Base-by-base conservation (phyloP, 1,284 basidiomycete genomes). In the Leccinum ponderosum region DNA sequence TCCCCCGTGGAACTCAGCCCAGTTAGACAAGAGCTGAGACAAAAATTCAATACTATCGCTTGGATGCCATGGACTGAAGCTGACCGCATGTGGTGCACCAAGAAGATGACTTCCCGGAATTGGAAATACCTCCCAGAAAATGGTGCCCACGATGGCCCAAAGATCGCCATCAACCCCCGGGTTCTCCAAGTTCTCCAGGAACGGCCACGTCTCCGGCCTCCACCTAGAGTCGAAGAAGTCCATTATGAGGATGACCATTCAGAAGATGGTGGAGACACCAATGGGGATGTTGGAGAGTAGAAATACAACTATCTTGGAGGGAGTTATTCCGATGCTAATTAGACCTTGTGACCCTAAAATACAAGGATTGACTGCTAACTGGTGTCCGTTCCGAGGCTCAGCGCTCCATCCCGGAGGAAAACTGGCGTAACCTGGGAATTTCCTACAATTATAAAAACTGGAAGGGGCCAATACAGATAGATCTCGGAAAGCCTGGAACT, bases 71-170 rank as follows among this genome's bases (percentile, higher is more conserved):
- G 33, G 7, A 56, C 55, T 1, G 52, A 56, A 22, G 54, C 55
- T 4, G 51, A 56, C 22, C 29, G 15, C 20, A 56, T 56, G 48
- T 56, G 55, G 20, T 56, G 51, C 15, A 56, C 55, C 8, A 55
- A 53, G 29, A 56, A 33, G 9, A 56, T 33, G 17, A 9, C 2
- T 11, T 33, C 51, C 5, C 6, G 29, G 8, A 55, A 20, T 33
- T 55, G 51, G 29, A 22, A 22, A 22, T 48, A 48, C 12, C 47
- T 48, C 20, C 47, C 47, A 17, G 42, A 44, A 44, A 48, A 48
- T 22, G 17, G 47, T 48, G 20, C 17, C 20, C 20, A 48, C 11
- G 47, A 48, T 12, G 20, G 17, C 8, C 47, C 47, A 20, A 48
- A 48, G 20, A 48, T 48, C 12, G 47, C 47, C 47, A 25, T 48